Evolutionary conservation across 225 moss, liverwort and hornwort genomes (phyloP), one percentile per base, ranked within the genome.

Genomic region (Marchantia paleacea): DNA sequence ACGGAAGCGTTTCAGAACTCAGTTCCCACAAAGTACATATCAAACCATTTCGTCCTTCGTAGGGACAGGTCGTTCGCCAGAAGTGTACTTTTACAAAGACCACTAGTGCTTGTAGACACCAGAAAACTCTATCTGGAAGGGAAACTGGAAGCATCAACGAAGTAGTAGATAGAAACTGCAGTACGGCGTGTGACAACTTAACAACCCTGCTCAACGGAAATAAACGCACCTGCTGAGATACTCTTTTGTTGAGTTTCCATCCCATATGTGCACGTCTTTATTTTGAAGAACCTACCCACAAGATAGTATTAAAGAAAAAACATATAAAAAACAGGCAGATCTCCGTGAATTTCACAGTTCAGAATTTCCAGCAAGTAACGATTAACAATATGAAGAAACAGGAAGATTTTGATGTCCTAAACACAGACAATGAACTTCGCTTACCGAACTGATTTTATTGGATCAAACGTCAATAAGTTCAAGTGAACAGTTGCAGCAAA

Each of bases 241-340:
- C 51, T 91, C 91, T 70, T 92, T 90, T 65, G 97, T 89, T 29
- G 90, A 93, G 80, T 97, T 93, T 69, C 89, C 91, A 82, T 95
- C 91, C 97, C 97, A 97, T 69, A 97, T 95, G 79, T 80, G 90
- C 47, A 97, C 83, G 52, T 90, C 95, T 72, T 95, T 97, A 54
- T 91, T 91, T 67, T 92, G 92, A 47, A 97, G 93, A 54, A 92
- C 91, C 92, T 94, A 58, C 50, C 22, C n/a, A 73, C 49, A 50
- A 51, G 49, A 73, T 51, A 14, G 12, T 22, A 25, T 4, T 47
- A 47, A 9, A 73, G 24, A 25, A 52, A 52, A 24, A 10, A 25
- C 12, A 55, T 52, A 24, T 13, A 53, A 10, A 9, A 12, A 73
- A 11, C 22, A 52, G 10, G 71, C 7, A 71, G n/a, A 71, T 4